A percentile compares a stretch with the other conserved stretches of the same genome.
Conservation (phyloP, 805 yeast species). For the Candida silvicultrix region DNA sequence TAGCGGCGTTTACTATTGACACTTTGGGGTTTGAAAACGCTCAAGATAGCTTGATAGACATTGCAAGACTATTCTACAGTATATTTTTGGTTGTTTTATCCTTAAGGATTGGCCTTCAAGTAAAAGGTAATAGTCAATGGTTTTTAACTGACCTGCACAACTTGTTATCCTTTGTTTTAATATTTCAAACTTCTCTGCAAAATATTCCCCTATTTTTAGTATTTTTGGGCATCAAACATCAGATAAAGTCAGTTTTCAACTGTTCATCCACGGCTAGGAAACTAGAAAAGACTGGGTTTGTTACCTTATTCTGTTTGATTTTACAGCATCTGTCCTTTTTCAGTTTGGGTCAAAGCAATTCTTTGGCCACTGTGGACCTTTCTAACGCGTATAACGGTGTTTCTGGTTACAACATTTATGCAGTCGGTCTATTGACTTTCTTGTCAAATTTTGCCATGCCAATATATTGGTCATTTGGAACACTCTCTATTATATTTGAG, state of each 20-base stretch:
- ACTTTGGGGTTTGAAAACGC: conserved; percentile 24
- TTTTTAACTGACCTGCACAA: conserved; percentile 32
- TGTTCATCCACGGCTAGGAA: background rate
- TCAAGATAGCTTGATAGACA: conserved; percentile 25
- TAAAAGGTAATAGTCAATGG: conserved; percentile 7
- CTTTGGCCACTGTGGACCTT: conserved; percentile 84
- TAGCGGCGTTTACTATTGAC: conserved; percentile 25
- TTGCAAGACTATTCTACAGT: conserved; percentile 29
- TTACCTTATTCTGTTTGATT: conserved; percentile 29
- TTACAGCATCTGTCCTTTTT: conserved; percentile 77
- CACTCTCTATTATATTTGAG: conserved; percentile 34
- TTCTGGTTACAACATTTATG: conserved; percentile 54
- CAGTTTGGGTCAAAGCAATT: conserved; percentile 86
- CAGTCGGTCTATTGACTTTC: conserved; percentile 76
- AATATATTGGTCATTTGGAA: conserved; percentile 66
- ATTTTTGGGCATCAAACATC: conserved; percentile 25
- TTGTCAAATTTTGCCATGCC: conserved; percentile 83
- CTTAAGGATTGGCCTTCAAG: conserved; percentile 22
- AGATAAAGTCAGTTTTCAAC: conserved; percentile 5
- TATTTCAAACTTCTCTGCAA: conserved; percentile 43
- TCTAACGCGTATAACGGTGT: conserved; percentile 92
- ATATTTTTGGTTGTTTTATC: conserved; percentile 26
- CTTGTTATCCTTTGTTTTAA: conserved; percentile 31
- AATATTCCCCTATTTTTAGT: conserved; percentile 43
- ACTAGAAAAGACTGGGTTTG: conserved; percentile 3